Base-by-base conservation (phyloP, 1,284 basidiomycete species). In the Ganoderma meredithae region DNA sequence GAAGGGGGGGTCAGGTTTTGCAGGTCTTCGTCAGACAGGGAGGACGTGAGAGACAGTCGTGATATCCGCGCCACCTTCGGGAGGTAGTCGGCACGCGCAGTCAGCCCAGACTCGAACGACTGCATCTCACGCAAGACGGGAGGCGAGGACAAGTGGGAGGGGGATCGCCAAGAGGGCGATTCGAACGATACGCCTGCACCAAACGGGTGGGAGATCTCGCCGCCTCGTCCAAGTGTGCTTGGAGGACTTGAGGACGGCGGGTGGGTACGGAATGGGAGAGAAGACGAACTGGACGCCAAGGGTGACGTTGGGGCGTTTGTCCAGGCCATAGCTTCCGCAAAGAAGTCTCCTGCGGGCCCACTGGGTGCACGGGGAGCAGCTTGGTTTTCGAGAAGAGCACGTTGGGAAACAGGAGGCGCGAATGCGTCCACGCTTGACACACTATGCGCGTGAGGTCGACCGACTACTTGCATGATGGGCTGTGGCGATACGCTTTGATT, bases 91-190 rank as follows among this genome's bases (percentile, higher is more conserved):
- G 80, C 90, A 36, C 88, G 85, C 0, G 91, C 92, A 0, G 93
- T 95, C 60, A 91, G 78, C 0, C 88, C 89, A 2, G 91, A 93
- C 73, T 94, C 93, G 74, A 94, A 95, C 0, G 90, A 92, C 72
- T 93, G 91, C 88, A 94, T 90, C 76, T 90, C 90, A 22, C 92
- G 88, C 47, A 94, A 76, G 52, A 83, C 81, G 2, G 85, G 87
- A 1, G 86, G 84, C 0, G 74, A 84, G 71, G 60, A 77, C 10
- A 81, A 80, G 74, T 79, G 83, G 63, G 79, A 67, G 1, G 81
- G 76, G n/a, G 82, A 77, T 4, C 68, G 77, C 63, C 85, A 83
- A 5, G 83, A 79, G 3, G 90, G 91, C 0, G 87, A 83, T 67
- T 89, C 87, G 72, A 90, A 94, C 1, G 79, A 73, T 39, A 92